phyloP scores from a whole-genome alignment of 73 alveolate genomes.

The Paramecium biaurelia region DNA sequence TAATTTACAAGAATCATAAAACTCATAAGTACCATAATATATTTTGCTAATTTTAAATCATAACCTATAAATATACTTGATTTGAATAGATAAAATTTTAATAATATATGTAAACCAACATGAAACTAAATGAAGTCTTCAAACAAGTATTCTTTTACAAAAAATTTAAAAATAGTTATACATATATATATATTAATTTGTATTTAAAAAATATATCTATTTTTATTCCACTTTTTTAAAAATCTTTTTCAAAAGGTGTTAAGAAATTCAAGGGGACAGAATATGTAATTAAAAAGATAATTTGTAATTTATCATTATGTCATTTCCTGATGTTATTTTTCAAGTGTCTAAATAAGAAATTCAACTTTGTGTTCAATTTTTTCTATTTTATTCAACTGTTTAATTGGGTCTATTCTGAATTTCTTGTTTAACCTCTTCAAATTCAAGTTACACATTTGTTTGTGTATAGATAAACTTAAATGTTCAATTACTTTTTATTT shows the following conservation, averaged over 20 bases:
- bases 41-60: background rate
- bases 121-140: background rate
- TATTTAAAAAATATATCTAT: background rate
- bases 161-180: background rate
- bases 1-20: background rate
- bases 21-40: background rate
- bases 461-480: background rate
- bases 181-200: background rate
- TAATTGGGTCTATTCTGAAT: background rate
- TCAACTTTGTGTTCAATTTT: background rate
- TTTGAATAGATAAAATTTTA: background rate
- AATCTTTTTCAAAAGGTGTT: background rate
- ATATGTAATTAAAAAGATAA: background rate
- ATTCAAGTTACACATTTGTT: background rate
- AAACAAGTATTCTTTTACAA: background rate
- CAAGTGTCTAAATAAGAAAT: background rate
- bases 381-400: background rate
- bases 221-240: background rate
- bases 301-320: background rate
- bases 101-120: background rate
- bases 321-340: background rate
- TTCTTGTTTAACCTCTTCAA: background rate
- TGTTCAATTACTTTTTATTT: background rate
- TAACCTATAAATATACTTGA: background rate
- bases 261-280: background rate